These are phyloP conservation scores for Collybia sordida DNA, from an alignment of 768 basidiomycete species.

Conservation along the genomic window DNA sequence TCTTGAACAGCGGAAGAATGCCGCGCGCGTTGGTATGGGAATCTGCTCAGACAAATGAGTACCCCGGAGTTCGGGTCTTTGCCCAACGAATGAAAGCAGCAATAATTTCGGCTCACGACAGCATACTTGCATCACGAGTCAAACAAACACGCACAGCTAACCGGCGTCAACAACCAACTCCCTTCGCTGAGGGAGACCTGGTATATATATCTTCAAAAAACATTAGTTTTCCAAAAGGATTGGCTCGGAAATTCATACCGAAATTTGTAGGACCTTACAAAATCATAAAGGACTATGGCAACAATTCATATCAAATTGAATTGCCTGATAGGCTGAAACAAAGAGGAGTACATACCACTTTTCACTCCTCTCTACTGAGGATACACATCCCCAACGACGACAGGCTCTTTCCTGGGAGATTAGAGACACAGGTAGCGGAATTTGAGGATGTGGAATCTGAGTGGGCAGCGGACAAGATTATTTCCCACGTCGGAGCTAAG, in stretches of 20 bases:
- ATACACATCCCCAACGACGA: slow-evolving; percentile 21
- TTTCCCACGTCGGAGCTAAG: too few species aligned
- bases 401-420: not conserved
- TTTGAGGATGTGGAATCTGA: too few species aligned
- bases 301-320: too few species aligned
- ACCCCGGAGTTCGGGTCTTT: slow-evolving; percentile 25
- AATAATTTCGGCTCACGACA: slow-evolving; percentile 29
- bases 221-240: slow-evolving; percentile 22
- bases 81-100: slow-evolving; percentile 22
- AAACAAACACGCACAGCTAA: slow-evolving; percentile 34
- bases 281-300: too few species aligned
- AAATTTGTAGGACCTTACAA: slow-evolving; percentile 22
- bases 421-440: too few species aligned
- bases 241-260: slow-evolving; percentile 22
- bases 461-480: too few species aligned
- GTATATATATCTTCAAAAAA: slow-evolving; percentile 16
- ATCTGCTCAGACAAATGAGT: slow-evolving; percentile 1
- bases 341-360: too few species aligned
- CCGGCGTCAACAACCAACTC: slow-evolving; percentile 7
- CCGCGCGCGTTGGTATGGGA: slow-evolving; percentile 20
- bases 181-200: slow-evolving; percentile 20
- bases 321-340: too few species aligned
- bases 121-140: slow-evolving; percentile 23
- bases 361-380: too few species aligned
- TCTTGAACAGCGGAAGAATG: slow-evolving; percentile 7